These are phyloP conservation scores for Pachysandra terminalis DNA, from an alignment of 164 flowering plant genomes.

Conservation along the genomic window DNA sequence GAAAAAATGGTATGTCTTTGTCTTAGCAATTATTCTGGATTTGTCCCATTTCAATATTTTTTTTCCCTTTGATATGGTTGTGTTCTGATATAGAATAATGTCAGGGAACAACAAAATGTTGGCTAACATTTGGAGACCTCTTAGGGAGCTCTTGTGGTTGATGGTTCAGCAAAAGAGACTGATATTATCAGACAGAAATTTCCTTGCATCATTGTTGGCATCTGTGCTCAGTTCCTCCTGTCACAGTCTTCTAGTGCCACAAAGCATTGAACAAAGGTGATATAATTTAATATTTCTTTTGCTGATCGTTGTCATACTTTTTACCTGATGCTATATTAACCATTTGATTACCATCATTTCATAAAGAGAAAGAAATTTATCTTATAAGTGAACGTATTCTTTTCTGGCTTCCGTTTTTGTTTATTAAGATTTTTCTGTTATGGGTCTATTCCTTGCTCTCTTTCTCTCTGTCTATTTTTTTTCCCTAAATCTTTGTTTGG, in stretches of 20 bases:
- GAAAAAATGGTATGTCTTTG: slow-evolving; percentile 49
- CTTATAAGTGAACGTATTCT: too few relatives aligned
- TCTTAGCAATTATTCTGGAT: background rate
- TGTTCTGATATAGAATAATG: slow-evolving; percentile 11
- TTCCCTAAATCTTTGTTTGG: too few relatives aligned
- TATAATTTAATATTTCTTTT: background rate
- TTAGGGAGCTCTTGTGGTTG: slow-evolving; percentile 53
- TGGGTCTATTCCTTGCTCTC: too few relatives aligned
- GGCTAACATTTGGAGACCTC: slow-evolving; percentile 26
- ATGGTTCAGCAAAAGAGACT: slow-evolving; percentile 68
- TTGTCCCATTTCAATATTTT: background rate
- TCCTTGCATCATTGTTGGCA: slow-evolving; percentile 55
- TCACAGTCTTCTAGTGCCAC: slow-evolving; percentile 50
- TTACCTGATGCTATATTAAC: too few relatives aligned
- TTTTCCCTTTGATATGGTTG: background rate
- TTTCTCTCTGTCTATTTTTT: too few relatives aligned
- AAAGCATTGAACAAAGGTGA: slow-evolving; percentile 54
- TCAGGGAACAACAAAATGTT: slow-evolving; percentile 38
- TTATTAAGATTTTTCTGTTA: too few relatives aligned
- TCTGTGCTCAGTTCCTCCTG: slow-evolving; percentile 50
- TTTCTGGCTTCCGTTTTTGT: too few relatives aligned
- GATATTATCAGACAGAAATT: slow-evolving; percentile 60
- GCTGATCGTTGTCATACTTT: background rate
- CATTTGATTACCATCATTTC: too few relatives aligned
- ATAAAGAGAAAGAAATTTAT: too few relatives aligned